A percentile compares a stretch with the other conserved stretches of the same genome.
These are phyloP conservation scores for Cucumis variabilis DNA, from an alignment of 331 rosid species.

Conservation along the genomic window DNA sequence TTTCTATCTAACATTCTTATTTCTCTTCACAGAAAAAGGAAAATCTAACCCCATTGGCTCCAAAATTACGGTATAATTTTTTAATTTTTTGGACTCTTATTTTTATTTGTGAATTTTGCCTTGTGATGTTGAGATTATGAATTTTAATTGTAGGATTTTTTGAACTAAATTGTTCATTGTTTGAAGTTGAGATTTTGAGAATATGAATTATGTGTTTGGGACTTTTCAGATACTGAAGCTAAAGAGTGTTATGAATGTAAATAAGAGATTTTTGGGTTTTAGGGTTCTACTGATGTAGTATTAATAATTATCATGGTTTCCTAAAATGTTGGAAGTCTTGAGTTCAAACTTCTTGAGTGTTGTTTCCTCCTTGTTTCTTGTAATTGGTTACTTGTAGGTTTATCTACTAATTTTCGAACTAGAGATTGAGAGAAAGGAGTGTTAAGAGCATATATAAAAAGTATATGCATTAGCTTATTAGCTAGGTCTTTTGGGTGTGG, in stretches of 20 bases:
- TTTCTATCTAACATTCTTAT: too few species aligned
- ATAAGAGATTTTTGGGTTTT: not conserved
- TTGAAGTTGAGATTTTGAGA: not conserved
- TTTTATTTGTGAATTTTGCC: too few species aligned
- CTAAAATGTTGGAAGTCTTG: not conserved
- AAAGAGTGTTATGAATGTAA: not conserved
- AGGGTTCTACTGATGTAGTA: not conserved
- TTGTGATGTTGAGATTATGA: slow-evolving; percentile 19
- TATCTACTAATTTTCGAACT: not conserved
- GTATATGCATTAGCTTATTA: not conserved
- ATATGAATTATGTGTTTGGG: not conserved
- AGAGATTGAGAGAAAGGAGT: not conserved
- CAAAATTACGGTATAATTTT: too few species aligned
- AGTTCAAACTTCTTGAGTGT: not conserved
- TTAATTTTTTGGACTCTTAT: too few species aligned
- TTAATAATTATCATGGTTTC: not conserved
- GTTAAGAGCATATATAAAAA: not conserved
- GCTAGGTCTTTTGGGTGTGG: not conserved
- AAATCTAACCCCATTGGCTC: too few species aligned
- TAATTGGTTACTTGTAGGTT: not conserved
- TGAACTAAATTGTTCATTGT: not conserved
- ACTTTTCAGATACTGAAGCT: not conserved
- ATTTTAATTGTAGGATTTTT: not conserved
- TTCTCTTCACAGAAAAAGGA: too few species aligned
- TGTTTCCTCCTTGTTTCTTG: not conserved